phyloP scores from a whole-genome alignment of 2,329 filamentous ascomycete genomes.

The Arthrobotrys conoides region DNA sequence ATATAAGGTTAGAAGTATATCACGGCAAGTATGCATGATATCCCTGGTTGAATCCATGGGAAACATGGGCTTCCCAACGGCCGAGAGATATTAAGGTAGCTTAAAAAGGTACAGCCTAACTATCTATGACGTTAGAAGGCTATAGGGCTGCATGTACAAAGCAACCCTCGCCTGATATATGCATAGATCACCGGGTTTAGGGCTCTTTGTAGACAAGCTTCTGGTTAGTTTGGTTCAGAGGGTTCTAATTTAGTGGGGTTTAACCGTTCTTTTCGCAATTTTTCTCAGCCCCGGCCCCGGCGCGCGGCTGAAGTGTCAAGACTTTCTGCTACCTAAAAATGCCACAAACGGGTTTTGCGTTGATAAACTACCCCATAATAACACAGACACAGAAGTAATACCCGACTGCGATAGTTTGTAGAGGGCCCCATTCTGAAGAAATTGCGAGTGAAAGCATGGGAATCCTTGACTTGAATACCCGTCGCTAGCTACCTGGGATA shows the following conservation, averaged over 20 bases:
- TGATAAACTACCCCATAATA: not conserved
- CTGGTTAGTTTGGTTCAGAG: too few species aligned
- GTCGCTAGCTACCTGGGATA: not conserved
- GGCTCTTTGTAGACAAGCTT: conserved; percentile 14
- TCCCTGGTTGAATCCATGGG: too few species aligned
- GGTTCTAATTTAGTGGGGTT: not conserved
- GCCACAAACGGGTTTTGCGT: not conserved
- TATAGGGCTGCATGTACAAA: conserved; percentile 7
- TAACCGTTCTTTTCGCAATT: conserved; percentile 17
- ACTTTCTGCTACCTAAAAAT: conserved; percentile 2
- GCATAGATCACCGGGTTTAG: not conserved
- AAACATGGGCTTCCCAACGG: too few species aligned
- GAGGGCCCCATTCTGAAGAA: too few species aligned
- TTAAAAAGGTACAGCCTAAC: not conserved
- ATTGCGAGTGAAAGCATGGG: conserved; percentile 9
- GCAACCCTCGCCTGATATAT: conserved; percentile 12
- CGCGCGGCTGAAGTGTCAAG: conserved; percentile 1
- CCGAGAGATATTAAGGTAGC: not conserved
- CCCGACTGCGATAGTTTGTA: conserved; percentile 8
- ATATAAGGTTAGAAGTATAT: too few species aligned
- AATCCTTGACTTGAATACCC: not conserved
- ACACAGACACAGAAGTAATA: not conserved
- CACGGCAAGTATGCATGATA: too few species aligned
- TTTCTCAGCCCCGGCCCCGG: conserved; percentile 5
- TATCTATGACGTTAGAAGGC: not conserved